Base-by-base conservation (phyloP, 306 rosid species). In the Clitoria ternatea region DNA sequence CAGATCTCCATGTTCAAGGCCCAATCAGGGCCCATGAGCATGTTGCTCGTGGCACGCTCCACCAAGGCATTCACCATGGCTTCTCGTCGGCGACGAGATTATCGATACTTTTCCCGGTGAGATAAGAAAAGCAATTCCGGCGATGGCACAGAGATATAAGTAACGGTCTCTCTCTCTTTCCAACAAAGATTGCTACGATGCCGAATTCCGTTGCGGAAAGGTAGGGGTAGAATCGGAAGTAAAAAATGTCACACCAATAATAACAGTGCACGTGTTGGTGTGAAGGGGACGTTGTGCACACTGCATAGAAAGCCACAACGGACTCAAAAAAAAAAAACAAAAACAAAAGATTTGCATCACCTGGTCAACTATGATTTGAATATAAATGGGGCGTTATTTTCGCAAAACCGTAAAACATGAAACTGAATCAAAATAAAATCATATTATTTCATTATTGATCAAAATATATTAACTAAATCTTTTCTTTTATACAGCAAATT, bases 11-110 rank as follows among this genome's bases (percentile, higher is more conserved):
- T 73, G 82, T 95, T 95, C 97, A 86, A 86, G 50, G 97, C 97
- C 99, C 99, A 95, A 77, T 95, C 99, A 75, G 99, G 99, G 64
- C 99, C 99, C 63, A 95, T 81, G 57, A 95, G 95, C 96, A 86
- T 77, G 83, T 86, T 95, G 86, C 87, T 91, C 53, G 97, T 88
- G 75, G 97, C 99, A 73, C 97, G 92, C 50, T 87, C 99, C 72
- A 91, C 99, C 86, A 89, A 78, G n/a, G 92, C 72, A 75, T 86
- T 87, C 89, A 87, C 99, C 99, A 95, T 95, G 73, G 39, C 74
- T 14, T 49, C 53, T 77, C 72, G 15, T 54, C 86, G 27, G 54
- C n/a, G 17, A 80, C 56, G 56, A 15, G 35, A 80, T 48, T 27
- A 76, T 59, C 70, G 30, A 47, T 48, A 66, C 32, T 17, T 39